Base-by-base conservation (phyloP, 2,329 filamentous ascomycete genomes). In the Trichoderma polysporum region DNA sequence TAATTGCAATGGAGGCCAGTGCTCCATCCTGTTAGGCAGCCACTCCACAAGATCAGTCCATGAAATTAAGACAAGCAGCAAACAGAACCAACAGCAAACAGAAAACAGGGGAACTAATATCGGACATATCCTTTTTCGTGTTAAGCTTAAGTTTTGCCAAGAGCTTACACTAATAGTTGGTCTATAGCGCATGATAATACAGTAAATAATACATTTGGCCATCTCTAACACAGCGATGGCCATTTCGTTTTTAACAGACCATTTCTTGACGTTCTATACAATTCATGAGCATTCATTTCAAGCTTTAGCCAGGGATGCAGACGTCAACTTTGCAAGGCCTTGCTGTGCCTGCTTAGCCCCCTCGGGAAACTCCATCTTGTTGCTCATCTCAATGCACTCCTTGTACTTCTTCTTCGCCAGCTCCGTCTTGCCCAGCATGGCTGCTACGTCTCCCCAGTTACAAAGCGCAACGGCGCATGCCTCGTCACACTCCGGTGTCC, bases 391-490 rank as follows among this genome's bases (percentile, higher is more conserved):
- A 63, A 87, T 84, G 10, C 91, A 90, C 75, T 96, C 86, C 63
- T 84, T 80, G 74, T 91, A 97, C 74, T 86, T 86, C 71, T 83
- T 84, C 72, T 84, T 84, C 1, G 94, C 93, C 70, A 91, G 84
- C 4, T 81, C 80, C 1, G 83, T 73, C 72, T 91, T 85, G 1
- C 90, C 90, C 68, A 89, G 79, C 85, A 95, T 89, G 70, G 91
- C 88, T 0, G 91, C 90, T 71, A 97, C 90, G 73, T 96, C 91
- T 27, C 89, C 94, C 62, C 97, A 85, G 75, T 96, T 97, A 77
- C 92, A 91, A n/a, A 91, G 88, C 8, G 94, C 91, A 6, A 90
- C 91, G 2, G 90, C 91, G 74, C 94, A 97, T 1, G 90, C 92
- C 66, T 90, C 78, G 76, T 97, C 93, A 74, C 94, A 97, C 74